Conservation (phyloP, 345 rosid genomes). For the Eucalyptus sideroxylon region DNA sequence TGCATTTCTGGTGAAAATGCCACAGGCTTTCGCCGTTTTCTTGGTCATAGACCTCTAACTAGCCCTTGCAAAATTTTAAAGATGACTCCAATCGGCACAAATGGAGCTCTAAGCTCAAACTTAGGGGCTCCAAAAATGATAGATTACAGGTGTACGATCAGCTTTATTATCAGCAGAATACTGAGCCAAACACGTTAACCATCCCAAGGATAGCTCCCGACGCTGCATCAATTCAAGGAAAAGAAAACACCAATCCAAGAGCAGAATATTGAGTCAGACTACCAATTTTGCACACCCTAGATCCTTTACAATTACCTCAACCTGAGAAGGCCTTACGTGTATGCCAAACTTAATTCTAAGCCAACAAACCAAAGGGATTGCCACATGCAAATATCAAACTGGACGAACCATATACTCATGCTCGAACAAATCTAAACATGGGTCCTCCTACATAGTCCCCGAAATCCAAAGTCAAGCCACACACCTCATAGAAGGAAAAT, state of each 20-base stretch:
- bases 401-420: neutral
- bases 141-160: neutral
- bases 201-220: neutral
- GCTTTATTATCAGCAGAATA: neutral
- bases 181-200: neutral
- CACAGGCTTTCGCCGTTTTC: neutral
- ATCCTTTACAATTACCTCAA: neutral
- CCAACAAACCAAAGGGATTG: neutral
- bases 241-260: neutral
- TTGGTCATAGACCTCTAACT: neutral
- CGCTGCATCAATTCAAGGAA: neutral
- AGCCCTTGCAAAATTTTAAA: neutral
- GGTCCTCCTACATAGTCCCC: neutral
- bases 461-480: neutral
- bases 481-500: constrained; percentile 41
- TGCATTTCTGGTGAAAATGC: neutral
- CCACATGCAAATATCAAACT: neutral
- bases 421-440: neutral
- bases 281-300: neutral
- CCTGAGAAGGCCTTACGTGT: neutral
- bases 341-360: neutral
- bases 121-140: neutral
- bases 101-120: neutral
- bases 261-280: neutral
- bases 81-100: neutral